Evolutionary conservation across 164 flowering plant species (phyloP).

Genomic region (Stephania cephalantha): DNA sequence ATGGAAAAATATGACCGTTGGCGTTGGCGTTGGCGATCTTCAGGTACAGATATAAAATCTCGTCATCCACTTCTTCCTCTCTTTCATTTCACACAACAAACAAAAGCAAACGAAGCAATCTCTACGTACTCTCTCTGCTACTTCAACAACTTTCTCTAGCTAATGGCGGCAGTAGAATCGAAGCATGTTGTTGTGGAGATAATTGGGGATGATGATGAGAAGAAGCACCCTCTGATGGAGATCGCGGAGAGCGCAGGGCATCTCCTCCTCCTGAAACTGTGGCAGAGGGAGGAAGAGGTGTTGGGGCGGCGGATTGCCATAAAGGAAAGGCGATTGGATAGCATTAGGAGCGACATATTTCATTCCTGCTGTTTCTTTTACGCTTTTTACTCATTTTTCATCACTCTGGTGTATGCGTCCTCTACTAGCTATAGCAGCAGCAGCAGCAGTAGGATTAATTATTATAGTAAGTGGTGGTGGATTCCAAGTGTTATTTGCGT

Average conservation of each 20-base stretch:
- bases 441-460: constrained; percentile 8
- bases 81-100: too few species aligned
- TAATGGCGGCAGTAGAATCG: too few species aligned
- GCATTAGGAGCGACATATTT: constrained; percentile 48
- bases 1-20: too few species aligned
- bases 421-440: constrained; percentile 2
- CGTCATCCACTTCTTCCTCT: too few species aligned
- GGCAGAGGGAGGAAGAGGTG: constrained; percentile 80
- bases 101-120: too few species aligned
- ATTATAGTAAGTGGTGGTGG: constrained; percentile 63
- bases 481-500: constrained; percentile 44
- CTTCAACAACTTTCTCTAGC: too few species aligned
- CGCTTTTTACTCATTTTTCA: constrained; percentile 54
- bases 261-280: constrained; percentile 80
- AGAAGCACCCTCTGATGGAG: constrained; percentile 81
- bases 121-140: too few species aligned
- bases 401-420: constrained; percentile 55
- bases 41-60: too few species aligned
- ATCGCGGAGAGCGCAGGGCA: constrained; percentile 90
- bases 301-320: constrained; percentile 36
- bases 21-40: too few species aligned
- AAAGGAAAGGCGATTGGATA: constrained; percentile 54
- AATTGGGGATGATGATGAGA: too few species aligned
- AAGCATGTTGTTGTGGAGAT: too few species aligned
- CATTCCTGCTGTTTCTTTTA: constrained; percentile 68